Conservation (phyloP, 2,329 filamentous ascomycete genomes). For the Madurella mycetomatis region DNA sequence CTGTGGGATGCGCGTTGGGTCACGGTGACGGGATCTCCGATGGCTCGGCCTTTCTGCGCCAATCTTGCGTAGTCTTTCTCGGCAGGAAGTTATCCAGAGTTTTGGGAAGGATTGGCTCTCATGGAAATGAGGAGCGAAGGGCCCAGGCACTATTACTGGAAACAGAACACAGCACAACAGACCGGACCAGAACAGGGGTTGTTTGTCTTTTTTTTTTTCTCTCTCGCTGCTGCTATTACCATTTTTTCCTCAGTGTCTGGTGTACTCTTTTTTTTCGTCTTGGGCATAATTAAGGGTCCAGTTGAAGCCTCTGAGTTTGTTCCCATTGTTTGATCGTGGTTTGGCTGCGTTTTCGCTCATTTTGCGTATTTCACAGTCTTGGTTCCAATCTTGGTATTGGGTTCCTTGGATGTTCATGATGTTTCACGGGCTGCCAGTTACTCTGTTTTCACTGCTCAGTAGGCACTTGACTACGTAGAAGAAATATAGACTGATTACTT, state of each 20-base stretch:
- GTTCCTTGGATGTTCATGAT: no score
- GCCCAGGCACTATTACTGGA: background rate
- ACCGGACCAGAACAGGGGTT: conserved; percentile 12
- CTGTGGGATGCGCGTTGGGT: conserved; percentile 5
- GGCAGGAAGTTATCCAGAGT: background rate
- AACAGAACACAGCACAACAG: conserved; percentile 8
- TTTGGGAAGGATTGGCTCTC: background rate
- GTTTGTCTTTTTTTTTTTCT: conserved; percentile 14
- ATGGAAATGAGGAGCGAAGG: background rate
- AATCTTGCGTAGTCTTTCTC: background rate
- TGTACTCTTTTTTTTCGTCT: conserved; percentile 25
- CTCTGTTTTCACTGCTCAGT: no score
- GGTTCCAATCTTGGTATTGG: no score
- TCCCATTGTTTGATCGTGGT: background rate
- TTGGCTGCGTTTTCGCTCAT: background rate
- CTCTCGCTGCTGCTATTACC: conserved; percentile 7
- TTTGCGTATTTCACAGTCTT: no score
- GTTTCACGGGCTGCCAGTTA: no score
- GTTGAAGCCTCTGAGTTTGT: conserved; percentile 2
- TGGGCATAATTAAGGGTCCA: conserved; percentile 25
- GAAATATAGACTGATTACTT: no score
- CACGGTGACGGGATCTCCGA: background rate
- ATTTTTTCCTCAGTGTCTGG: conserved; percentile 1
- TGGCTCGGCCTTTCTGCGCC: background rate
- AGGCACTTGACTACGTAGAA: no score